Base-by-base conservation (phyloP, 2,329 filamentous ascomycete genomes). In the Periconia sp. region DNA sequence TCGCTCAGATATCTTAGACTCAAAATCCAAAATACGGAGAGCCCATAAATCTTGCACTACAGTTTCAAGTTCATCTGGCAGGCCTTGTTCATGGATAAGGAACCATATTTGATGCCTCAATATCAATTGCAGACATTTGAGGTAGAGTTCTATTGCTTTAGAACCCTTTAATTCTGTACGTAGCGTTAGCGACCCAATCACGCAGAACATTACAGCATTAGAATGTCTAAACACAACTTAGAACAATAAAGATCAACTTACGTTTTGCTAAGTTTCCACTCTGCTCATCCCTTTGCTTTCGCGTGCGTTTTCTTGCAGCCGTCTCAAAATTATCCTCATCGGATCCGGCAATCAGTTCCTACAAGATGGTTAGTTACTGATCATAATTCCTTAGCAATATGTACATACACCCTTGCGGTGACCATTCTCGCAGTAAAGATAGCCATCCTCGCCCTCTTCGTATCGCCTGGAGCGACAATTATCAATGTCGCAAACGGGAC, bases 11-110 rank as follows among this genome's bases (percentile, higher is more conserved):
- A 76, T 74, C 53, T 70, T 79, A 56, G 72, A 71, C 45, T 76
- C 76, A 33, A 90, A 76, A 45, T 79, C 81, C 46, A 83, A 80
- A 37, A 92, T 78, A 48, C 91, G 84, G 47, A 97, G 76, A 49
- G 87, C 81, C 93, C 94, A 99, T 14, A 99, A 81, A 69, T 96
- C 92, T 54, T 86, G 85, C 6, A 95, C 85, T 10, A 96, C 80
- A 8, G 78, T 86, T 78, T 96, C 91, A 13, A 97, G 79, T 63
- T 96, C 88, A 5, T 79, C 72, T 1, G 88, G 86, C 45, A 94
- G 81, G 0, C 83, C 82, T 68, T 86, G 86, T 6, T 81, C 77
- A 19, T 83, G 77, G 14, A 96, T 78, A 30, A 97, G 78, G 80
- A 88, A 92, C 66, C 84, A 76, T 15, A 91, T 77, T 76, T 97